phyloP scores from a whole-genome alignment of 2,329 filamentous ascomycete genomes.

The Beauveria sp. region DNA sequence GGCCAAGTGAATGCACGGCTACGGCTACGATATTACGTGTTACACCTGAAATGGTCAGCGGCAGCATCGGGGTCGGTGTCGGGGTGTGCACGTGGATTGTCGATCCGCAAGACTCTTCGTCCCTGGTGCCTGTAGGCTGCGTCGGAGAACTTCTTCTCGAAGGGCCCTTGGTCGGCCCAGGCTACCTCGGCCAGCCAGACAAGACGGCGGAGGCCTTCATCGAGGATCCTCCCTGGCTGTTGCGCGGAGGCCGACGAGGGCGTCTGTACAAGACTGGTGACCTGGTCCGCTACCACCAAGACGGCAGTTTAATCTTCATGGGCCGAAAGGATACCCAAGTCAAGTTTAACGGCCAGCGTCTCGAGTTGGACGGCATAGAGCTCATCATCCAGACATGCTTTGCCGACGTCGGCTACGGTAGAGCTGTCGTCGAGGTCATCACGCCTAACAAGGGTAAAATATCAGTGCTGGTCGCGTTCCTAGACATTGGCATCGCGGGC shows the following conservation, averaged over 20 bases:
- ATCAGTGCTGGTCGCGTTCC: background rate
- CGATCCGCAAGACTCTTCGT: background rate
- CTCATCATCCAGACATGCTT: conserved; percentile 8
- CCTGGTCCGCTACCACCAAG: conserved; percentile 30
- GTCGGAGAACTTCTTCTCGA: conserved; percentile 17
- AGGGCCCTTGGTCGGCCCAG: conserved; percentile 13
- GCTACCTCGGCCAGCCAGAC: conserved; percentile 12
- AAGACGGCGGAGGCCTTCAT: conserved; percentile 19
- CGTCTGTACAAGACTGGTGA: conserved; percentile 19
- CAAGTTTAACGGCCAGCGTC: conserved; percentile 46
- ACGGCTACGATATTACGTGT: background rate
- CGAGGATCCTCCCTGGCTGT: background rate
- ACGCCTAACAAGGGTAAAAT: background rate
- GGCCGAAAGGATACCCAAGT: conserved; percentile 47
- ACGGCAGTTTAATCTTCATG: conserved; percentile 30
- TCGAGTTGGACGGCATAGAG: conserved; percentile 32
- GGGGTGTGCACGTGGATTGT: conserved; percentile 7
- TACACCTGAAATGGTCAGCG: background rate
- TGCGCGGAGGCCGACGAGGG: background rate
- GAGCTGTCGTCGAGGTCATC: background rate
- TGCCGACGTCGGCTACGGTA: background rate
- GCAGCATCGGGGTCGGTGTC: conserved; percentile 11
- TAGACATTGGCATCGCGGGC: background rate
- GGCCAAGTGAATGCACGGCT: background rate
- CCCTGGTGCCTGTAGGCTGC: conserved; percentile 12